These are phyloP conservation scores for Termitomyces sp. DNA, from an alignment of 1,284 basidiomycete genomes.

Conservation along the genomic window DNA sequence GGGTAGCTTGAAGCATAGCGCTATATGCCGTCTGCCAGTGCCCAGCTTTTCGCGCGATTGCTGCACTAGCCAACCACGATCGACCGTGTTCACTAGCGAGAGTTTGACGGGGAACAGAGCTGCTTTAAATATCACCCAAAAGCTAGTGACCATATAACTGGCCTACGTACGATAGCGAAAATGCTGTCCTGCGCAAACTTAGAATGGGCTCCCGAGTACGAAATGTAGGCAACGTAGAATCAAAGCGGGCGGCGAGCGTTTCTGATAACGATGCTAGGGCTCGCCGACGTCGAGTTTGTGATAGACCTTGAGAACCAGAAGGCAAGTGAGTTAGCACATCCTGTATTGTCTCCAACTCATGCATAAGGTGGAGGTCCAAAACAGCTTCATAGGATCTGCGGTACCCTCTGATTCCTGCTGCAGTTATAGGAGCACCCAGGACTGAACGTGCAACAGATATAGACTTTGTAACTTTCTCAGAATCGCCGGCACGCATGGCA, in stretches of 20 bases:
- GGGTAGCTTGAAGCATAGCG: conserved; percentile 87
- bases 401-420: conserved; percentile 79
- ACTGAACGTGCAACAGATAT: conserved; percentile 69
- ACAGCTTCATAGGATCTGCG: conserved; percentile 84
- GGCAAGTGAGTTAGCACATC: conserved; percentile 36
- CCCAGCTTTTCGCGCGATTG: conserved; percentile 91
- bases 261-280: conserved; percentile 40
- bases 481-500: conserved; percentile 63
- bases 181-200: conserved; percentile 85
- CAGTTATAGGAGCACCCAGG: conserved; percentile 78
- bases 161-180: conserved; percentile 60
- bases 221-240: conserved; percentile 85
- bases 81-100: conserved; percentile 67
- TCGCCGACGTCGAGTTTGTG: conserved; percentile 27
- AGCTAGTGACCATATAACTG: conserved; percentile 4
- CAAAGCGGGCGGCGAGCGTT: conserved; percentile 59
- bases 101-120: conserved; percentile 30
- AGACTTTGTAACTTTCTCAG: conserved; percentile 41
- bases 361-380: conserved; percentile 82
- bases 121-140: not conserved
- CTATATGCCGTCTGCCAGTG: conserved; percentile 98
- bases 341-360: conserved; percentile 84
- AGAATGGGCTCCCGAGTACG: conserved; percentile 88
- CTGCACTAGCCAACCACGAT: conserved; percentile 90
- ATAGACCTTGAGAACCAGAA: conserved; percentile 32